phyloP scores from a whole-genome alignment of 768 basidiomycete genomes.

The Kwoniella heveanensis region DNA sequence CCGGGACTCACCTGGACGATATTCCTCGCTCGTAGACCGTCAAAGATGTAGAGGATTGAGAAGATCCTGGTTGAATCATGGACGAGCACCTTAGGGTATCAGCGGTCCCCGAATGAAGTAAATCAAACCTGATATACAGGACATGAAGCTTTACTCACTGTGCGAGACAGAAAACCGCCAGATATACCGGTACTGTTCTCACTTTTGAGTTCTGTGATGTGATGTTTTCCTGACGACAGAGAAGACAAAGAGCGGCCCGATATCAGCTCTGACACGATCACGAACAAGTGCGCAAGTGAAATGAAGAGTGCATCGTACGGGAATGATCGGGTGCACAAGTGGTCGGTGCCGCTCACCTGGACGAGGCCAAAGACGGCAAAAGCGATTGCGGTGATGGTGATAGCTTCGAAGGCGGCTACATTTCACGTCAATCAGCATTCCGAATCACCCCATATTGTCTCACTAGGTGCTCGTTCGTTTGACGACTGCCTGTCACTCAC shows the following conservation, averaged over 20 bases:
- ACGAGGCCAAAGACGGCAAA: conserved; percentile 39
- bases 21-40: conserved; percentile 42
- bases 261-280: no score
- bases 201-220: conserved; percentile 25
- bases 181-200: conserved; percentile 41
- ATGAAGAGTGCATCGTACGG: no score
- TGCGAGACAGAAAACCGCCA: conserved; percentile 42
- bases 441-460: no score
- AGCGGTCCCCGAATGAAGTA: no score
- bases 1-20: conserved; percentile 41
- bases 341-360: conserved; percentile 24
- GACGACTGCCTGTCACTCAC: conserved; percentile 24
- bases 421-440: background rate
- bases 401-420: conserved; percentile 33
- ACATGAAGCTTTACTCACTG: no score
- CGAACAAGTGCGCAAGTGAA: no score
- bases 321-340: no score
- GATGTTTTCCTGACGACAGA: conserved; percentile 21
- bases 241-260: no score
- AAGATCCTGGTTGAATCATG: conserved; percentile 65
- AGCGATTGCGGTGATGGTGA: conserved; percentile 34
- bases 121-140: no score
- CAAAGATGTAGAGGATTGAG: conserved; percentile 64
- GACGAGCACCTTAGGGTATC: no score
- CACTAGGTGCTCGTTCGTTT: no score